phyloP scores from a whole-genome alignment of 2,329 filamentous ascomycete genomes.

The Malbranchea zuffiana region DNA sequence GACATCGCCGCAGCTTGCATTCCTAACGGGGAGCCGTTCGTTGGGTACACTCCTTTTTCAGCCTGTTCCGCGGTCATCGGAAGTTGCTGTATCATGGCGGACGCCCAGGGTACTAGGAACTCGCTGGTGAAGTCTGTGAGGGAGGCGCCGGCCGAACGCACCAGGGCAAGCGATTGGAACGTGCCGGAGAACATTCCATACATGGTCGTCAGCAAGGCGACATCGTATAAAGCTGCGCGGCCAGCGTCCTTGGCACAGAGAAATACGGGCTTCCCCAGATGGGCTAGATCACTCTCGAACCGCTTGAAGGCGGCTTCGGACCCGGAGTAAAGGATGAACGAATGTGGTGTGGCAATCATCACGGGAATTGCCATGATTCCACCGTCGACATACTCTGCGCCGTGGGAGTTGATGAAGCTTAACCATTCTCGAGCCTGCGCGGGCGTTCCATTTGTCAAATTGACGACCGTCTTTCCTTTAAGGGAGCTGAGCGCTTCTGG shows the following conservation, averaged over 20 bases:
- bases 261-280: slow-evolving; percentile 1
- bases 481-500: neutral
- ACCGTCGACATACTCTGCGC: slow-evolving; percentile 5
- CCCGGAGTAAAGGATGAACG: slow-evolving; percentile 5
- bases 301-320: neutral
- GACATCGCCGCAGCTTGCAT: slow-evolving; percentile 1
- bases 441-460: slow-evolving; percentile 8
- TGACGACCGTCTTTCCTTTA: slow-evolving; percentile 4
- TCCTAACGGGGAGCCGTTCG: neutral
- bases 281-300: neutral
- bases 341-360: neutral
- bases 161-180: slow-evolving; percentile 5
- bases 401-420: neutral
- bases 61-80: too few relatives aligned
- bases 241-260: slow-evolving; percentile 1
- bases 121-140: neutral
- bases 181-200: slow-evolving; percentile 8
- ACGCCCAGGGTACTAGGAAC: neutral
- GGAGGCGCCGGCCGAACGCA: neutral
- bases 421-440: slow-evolving; percentile 1
- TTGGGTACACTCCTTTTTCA: neutral
- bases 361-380: slow-evolving; percentile 7
- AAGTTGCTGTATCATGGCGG: slow-evolving; percentile 4
- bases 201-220: slow-evolving; percentile 7
- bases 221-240: neutral